Evolutionary conservation across 2,329 filamentous ascomycete species (phyloP), one percentile per base, ranked within the genome.

Genomic region (Ambrosiella cleistominuta): DNA sequence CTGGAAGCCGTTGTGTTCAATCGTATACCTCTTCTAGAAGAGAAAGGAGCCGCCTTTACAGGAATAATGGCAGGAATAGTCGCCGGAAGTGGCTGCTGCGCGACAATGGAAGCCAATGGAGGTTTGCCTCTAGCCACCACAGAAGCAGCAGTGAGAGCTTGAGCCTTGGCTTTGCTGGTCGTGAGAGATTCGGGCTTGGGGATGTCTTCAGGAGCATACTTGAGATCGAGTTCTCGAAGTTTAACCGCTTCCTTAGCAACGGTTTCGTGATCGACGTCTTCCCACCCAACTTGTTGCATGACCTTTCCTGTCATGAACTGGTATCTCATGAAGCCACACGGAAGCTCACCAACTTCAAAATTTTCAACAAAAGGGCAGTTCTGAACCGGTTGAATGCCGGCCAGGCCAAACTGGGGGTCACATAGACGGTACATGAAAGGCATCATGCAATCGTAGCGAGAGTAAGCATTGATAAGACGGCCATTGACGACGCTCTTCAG

Each of bases 391-490:
- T 95, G 85, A 15, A 97, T 71, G 0, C 91, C 91, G 0, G 90
- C 89, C 39, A 97, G 77, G 1, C 91, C 90, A 61, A 85, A 83
- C 63, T 93, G 83, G 54, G 91, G 79, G 63, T 84, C 88, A 57
- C 85, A 87, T 2, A 82, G 87, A 55, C 91, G 83, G 68, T 91
- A 95, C 44, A 96, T 74, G 67, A 96, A 95, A 0, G 82, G 89
- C 1, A 97, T 81, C 27, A 96, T 82, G 63, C 88, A 89, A 68
- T 97, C 91, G 52, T 88, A 86, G 56, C 85, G 82, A 0, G 87
- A 94, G 68, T 84, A 96, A 2, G 93, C 88, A 64, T 96, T 97
- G 66, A 96, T 77, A n/a, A 96, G 74, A 19, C 89, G 81, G 0
- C 90, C 89, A 45, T 81, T 78, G 3, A 95, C 88, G 1, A 91